phyloP scores from a whole-genome alignment of 2,329 filamentous ascomycete species.

The Leptographium lundbergii region DNA sequence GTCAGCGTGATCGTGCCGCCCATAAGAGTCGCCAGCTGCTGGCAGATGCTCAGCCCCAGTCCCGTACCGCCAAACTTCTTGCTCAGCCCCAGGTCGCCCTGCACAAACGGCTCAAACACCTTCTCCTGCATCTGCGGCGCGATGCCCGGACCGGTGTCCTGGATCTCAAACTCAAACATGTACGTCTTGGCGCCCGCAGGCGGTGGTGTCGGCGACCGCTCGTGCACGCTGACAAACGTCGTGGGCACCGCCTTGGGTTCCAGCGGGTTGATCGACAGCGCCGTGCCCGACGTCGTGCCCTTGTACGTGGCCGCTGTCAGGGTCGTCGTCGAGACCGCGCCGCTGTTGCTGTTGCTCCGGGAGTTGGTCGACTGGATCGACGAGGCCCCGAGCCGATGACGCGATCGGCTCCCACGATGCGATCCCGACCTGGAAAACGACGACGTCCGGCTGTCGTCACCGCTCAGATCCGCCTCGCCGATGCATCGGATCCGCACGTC shows the following conservation, averaged over 20 bases:
- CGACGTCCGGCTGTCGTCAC: slow-evolving; percentile 36
- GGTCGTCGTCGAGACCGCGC: slow-evolving; percentile 9
- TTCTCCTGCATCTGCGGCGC: slow-evolving; percentile 62
- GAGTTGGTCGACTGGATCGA: slow-evolving; percentile 40
- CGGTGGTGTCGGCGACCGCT: slow-evolving; percentile 46
- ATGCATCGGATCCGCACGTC: slow-evolving; percentile 64
- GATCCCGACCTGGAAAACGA: slow-evolving; percentile 36
- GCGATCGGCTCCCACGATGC: slow-evolving; percentile 25
- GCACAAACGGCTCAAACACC: slow-evolving; percentile 90
- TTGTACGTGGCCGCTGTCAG: slow-evolving; percentile 12
- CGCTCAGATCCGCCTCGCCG: slow-evolving; percentile 37
- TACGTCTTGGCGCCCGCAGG: slow-evolving; percentile 52
- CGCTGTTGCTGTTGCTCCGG: slow-evolving; percentile 17
- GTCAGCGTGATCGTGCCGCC: slow-evolving; percentile 60
- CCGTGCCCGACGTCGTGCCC: slow-evolving; percentile 31
- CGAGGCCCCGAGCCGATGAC: slow-evolving; percentile 33
- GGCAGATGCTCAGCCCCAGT: slow-evolving; percentile 77
- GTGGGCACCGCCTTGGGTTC: slow-evolving; percentile 35
- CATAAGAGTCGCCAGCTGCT: slow-evolving; percentile 75
- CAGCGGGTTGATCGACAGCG: slow-evolving; percentile 49
- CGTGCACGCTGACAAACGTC: slow-evolving; percentile 34
- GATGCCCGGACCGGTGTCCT: slow-evolving; percentile 82
- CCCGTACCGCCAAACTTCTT: slow-evolving; percentile 87
- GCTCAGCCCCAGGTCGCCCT: slow-evolving; percentile 79
- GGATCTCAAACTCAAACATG: slow-evolving; percentile 75